Percentiles rank a stretch among this genome's conserved stretches.
Evolutionary conservation across 208 protist species (phyloP).

Genomic region (Herpetomonas tarakana): DNA sequence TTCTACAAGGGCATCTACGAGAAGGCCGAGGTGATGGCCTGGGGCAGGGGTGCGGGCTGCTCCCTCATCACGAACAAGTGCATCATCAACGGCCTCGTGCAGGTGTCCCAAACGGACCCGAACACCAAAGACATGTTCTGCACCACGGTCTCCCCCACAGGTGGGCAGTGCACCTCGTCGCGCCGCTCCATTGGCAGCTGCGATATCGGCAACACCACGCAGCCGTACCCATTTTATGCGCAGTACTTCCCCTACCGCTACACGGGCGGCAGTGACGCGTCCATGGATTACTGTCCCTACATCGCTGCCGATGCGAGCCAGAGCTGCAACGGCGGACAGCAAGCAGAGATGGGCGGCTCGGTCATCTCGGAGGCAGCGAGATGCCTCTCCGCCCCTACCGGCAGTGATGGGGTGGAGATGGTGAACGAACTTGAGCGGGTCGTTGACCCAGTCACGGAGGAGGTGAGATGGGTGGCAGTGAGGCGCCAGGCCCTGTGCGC

Average conservation of each 20-base stretch:
- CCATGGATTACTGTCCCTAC: slow-evolving; percentile 9
- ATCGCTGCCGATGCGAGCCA: slow-evolving; percentile 7
- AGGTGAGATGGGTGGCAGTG: too few species aligned
- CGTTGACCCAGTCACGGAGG: too few species aligned
- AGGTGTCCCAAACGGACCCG: too few species aligned
- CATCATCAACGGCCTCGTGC: slow-evolving; percentile 10
- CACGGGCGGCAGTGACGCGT: neutral
- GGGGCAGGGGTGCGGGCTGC: slow-evolving; percentile 51
- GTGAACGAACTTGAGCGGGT: too few species aligned
- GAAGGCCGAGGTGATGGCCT: slow-evolving; percentile 43
- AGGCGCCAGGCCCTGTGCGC: slow-evolving; percentile 2
- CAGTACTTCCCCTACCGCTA: slow-evolving; percentile 8
- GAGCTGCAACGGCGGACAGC: too few species aligned
- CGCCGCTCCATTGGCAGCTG: slow-evolving; percentile 18
- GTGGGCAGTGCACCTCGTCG: slow-evolving; percentile 27
- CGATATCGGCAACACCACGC: slow-evolving; percentile 2
- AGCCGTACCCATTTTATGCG: neutral
- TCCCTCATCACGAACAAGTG: slow-evolving; percentile 22
- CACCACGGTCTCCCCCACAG: neutral
- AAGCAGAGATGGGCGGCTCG: slow-evolving; percentile 2
- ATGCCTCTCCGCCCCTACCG: neutral
- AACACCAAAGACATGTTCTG: slow-evolving; percentile 32
- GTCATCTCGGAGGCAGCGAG: neutral
- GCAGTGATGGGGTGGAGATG: too few species aligned
- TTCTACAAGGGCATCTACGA: slow-evolving; percentile 49